Evolutionary conservation across 2,329 filamentous ascomycete species (phyloP), one percentile per base, ranked within the genome.

Genomic region (Aspergillus transmontanensis): DNA sequence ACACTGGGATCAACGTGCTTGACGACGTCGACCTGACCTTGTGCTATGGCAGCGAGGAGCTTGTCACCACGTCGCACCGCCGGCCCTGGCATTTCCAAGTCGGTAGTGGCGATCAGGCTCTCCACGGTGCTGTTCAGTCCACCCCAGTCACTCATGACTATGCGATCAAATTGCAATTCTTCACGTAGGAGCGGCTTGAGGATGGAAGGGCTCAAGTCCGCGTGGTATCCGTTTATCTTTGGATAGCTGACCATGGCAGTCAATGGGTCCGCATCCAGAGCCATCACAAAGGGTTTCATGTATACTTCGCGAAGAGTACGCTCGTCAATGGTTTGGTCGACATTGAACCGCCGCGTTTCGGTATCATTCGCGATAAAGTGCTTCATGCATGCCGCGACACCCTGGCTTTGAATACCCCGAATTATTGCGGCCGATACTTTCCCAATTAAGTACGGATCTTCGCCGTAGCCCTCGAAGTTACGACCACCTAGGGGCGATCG

Each of bases 351-450:
- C 11, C 39, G 21, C 4, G 41, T 54, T 57, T 66, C 64, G 34
- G 58, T 55, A 1, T 69, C 67, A 41, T 70, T 69, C 30, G n/a
- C 30, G n/a, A 66, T 64, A 50, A 64, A 68, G 41, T 71, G 68
- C 41, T 71, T 71, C 23, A 59, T 32, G 19, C 36, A 43, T 4
- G 68, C 65, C 1, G 21, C 63, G 1, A 66, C 57, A 2, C 61
- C 60, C 1, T 58, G 36, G 23, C 23, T 30, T 48, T 70, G 68
- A 6, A 69, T 21, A 3, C 67, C 67, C 2, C 11, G 26, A 11
- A 67, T 59, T 2, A 41, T 45, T 3, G 26, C 39, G 1, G 14
- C 28, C 1, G 64, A 62, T 10, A 67, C 19, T 3, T 32, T 21
- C 0, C 68, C 68, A 6, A 50, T 54, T 1, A 69, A 61, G n/a